phyloP scores from a whole-genome alignment of 1,284 basidiomycete genomes.

The Sanghuangporus baumii region DNA sequence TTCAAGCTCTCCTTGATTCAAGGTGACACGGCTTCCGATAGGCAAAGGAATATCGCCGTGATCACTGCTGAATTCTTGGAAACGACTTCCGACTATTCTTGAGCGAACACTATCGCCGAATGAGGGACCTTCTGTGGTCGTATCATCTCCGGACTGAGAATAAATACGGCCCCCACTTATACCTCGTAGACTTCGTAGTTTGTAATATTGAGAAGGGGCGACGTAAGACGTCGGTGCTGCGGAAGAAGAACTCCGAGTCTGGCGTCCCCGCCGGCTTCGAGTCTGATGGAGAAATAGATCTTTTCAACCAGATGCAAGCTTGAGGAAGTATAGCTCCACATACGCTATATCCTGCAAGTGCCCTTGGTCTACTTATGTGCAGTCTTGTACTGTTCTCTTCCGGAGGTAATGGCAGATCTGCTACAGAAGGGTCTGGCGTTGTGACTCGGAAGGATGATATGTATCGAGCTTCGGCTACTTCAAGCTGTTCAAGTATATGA shows the following conservation, averaged over 20 bases:
- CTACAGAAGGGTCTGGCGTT: slow-evolving; percentile 55
- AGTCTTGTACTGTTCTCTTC: slow-evolving; percentile 37
- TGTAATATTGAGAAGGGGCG: slow-evolving; percentile 74
- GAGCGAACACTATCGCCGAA: slow-evolving; percentile 55
- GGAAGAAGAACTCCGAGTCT: slow-evolving; percentile 59
- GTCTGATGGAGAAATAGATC: slow-evolving; percentile 20
- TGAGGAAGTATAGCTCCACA: neutral
- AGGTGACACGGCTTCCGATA: slow-evolving; percentile 53
- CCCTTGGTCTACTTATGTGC: slow-evolving; percentile 61
- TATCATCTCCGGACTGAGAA: slow-evolving; percentile 29
- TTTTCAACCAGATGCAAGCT: neutral
- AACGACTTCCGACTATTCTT: slow-evolving; percentile 59
- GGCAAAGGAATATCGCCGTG: slow-evolving; percentile 52
- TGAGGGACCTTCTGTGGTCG: slow-evolving; percentile 27
- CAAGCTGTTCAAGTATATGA: slow-evolving; percentile 66
- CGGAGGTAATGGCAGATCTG: slow-evolving; percentile 32
- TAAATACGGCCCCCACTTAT: slow-evolving; percentile 54
- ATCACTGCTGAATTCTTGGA: slow-evolving; percentile 64
- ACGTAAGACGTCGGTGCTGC: slow-evolving; percentile 69
- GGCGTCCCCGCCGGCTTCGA: slow-evolving; percentile 38
- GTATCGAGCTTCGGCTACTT: slow-evolving; percentile 73
- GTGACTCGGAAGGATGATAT: slow-evolving; percentile 69
- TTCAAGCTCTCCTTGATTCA: slow-evolving; percentile 45
- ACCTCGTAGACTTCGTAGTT: slow-evolving; percentile 54
- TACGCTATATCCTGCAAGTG: slow-evolving; percentile 34